Evolutionary conservation across 2,329 filamentous ascomycete genomes (phyloP), one percentile per base, ranked within the genome.

Genomic region (Acarospora socialis): DNA sequence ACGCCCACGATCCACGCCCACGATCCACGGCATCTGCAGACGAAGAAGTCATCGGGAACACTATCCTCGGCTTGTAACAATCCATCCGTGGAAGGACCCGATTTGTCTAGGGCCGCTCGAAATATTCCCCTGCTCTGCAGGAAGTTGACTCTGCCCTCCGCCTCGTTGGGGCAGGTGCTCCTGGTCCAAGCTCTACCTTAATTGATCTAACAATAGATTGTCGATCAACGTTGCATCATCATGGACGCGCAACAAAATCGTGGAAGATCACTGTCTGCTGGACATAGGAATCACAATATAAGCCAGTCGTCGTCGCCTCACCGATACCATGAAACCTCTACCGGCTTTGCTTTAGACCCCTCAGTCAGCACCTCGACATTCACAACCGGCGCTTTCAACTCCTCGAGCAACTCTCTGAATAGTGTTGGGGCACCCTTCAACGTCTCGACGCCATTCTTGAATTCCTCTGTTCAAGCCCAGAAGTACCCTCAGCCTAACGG

Each of bases 291-390:
- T 47, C 56, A 53, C 40, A 53, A 53, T 39, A 47, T 59, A 46
- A 61, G 58, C 49, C 55, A 53, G 33, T 59, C 57, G 29, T 46
- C 51, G 26, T 57, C 56, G 43, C 50, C 47, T 29, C 55, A 57
- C 27, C 48, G 47, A 21, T 59, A 54, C 45, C 49, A 55, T 20
- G 47, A 55, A 33, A 43, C 45, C 20, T 42, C 46, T 27, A 31
- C 47, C 15, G 42, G 51, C 7, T 45, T 56, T 33, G 49, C 49
- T 29, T 37, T 60, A 24, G 53, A 59, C 38, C 46, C 54, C 26
- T 52, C 57, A 20, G 44, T 55, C 40, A 44, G 50, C 35, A 42
- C 50, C 25, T 34, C 48, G 19, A 46, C 52, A 21, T 50, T 53
- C 36, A 46, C 49, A 15, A 48, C 48, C 35, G 43, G 49, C 33